Conservation (phyloP, 2,329 filamentous ascomycete genomes). For the Venturia aucupariae region DNA sequence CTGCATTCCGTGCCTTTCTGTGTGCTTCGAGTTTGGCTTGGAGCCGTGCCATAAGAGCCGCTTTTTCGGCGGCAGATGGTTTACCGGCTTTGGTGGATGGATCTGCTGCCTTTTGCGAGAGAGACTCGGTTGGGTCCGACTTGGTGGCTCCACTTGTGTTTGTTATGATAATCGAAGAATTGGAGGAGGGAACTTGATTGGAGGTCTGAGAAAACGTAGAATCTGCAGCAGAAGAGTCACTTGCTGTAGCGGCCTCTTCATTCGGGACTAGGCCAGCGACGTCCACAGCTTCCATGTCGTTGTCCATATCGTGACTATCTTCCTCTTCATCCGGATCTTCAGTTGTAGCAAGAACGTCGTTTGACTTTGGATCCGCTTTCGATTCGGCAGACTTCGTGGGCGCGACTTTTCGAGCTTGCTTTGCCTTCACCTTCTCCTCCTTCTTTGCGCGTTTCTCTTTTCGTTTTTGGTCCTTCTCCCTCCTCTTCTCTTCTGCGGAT, state of each 20-base stretch:
- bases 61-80: slow-evolving; percentile 54
- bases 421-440: slow-evolving; percentile 27
- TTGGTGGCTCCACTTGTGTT: slow-evolving; percentile 15
- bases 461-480: slow-evolving; percentile 34
- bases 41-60: slow-evolving; percentile 67
- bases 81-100: slow-evolving; percentile 24
- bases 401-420: slow-evolving; percentile 22
- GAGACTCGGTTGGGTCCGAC: not conserved
- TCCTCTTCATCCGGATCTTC: slow-evolving; percentile 19
- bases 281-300: slow-evolving; percentile 11
- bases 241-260: slow-evolving; percentile 12
- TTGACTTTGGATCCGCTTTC: slow-evolving; percentile 17
- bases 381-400: slow-evolving; percentile 15
- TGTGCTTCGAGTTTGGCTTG: slow-evolving; percentile 77
- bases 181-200: slow-evolving; percentile 35
- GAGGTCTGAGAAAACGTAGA: slow-evolving; percentile 31
- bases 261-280: slow-evolving; percentile 5
- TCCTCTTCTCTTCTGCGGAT: slow-evolving; percentile 19
- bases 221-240: slow-evolving; percentile 28
- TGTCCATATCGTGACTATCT: slow-evolving; percentile 5
- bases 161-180: slow-evolving; percentile 36
- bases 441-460: slow-evolving; percentile 30
- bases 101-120: slow-evolving; percentile 23
- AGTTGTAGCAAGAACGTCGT: slow-evolving; percentile 24
- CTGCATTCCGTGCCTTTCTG: slow-evolving; percentile 77